These are phyloP conservation scores for Microbotryum silenes-acaulis DNA, from an alignment of 1,284 basidiomycete species.

Conservation along the genomic window DNA sequence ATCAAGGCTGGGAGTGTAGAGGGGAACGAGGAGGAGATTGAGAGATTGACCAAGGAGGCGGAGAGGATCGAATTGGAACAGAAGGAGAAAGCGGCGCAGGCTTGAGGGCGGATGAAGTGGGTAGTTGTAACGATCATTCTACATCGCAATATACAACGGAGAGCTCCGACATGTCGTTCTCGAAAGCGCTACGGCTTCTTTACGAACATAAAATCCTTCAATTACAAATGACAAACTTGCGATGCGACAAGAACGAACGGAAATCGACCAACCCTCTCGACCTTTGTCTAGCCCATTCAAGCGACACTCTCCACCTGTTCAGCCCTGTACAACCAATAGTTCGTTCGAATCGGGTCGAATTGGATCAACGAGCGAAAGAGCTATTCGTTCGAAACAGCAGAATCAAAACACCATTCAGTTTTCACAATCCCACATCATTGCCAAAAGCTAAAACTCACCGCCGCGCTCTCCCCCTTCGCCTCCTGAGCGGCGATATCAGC, in stretches of 20 bases:
- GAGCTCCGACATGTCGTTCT: too few relatives aligned
- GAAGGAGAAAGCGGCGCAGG: constrained; percentile 6
- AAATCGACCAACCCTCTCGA: too few relatives aligned
- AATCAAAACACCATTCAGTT: neutral
- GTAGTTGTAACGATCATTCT: too few relatives aligned
- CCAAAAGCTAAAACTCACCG: constrained; percentile 8
- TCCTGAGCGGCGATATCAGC: constrained; percentile 66
- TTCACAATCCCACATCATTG: neutral
- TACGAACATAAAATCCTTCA: too few relatives aligned
- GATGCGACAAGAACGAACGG: too few relatives aligned
- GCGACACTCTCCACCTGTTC: too few relatives aligned
- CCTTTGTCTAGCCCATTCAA: too few relatives aligned
- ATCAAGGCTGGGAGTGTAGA: neutral
- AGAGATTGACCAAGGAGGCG: constrained; percentile 18
- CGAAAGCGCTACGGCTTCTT: too few relatives aligned
- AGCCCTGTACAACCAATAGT: constrained; percentile 15
- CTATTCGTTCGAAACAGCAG: neutral
- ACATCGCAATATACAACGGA: too few relatives aligned
- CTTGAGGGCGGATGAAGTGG: too few relatives aligned
- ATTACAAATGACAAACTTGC: too few relatives aligned
- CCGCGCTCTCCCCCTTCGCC: constrained; percentile 13
- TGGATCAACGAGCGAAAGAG: constrained; percentile 22
- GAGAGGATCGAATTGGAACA: constrained; percentile 24
- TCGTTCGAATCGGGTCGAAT: constrained; percentile 27
- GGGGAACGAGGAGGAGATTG: constrained; percentile 7